phyloP scores from a whole-genome alignment of 2,329 filamentous ascomycete genomes.

The Microascus cirrosus region DNA sequence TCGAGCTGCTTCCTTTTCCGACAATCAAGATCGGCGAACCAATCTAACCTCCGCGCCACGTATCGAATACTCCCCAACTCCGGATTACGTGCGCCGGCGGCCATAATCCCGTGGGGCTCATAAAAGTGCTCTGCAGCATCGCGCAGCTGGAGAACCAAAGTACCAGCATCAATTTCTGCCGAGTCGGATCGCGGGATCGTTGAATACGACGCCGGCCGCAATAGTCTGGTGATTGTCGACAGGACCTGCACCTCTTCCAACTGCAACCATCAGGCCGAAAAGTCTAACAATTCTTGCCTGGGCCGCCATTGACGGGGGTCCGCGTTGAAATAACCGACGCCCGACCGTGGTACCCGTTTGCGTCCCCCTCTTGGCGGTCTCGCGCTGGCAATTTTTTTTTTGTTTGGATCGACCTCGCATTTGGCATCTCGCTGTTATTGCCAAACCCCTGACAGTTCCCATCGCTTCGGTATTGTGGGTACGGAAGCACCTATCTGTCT shows the following conservation, averaged over 20 bases:
- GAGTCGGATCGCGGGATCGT: neutral
- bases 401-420: neutral
- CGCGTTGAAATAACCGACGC: neutral
- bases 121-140: neutral
- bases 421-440: neutral
- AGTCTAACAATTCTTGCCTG: neutral
- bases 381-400: neutral
- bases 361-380: neutral
- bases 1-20: neutral
- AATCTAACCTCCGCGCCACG: neutral
- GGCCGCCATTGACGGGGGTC: neutral
- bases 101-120: neutral
- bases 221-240: too few species aligned
- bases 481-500: neutral
- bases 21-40: neutral
- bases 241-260: too few species aligned
- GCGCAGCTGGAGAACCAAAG: neutral
- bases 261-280: neutral
- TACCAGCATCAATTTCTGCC: neutral
- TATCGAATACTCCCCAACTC: neutral
- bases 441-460: neutral
- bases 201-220: neutral
- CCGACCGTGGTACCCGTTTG: neutral
- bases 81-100: neutral
- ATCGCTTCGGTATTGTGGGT: neutral